A percentile compares a stretch with the other conserved stretches of the same genome.
phyloP scores from a whole-genome alignment of 163 green algal species.

The Chloroidium sp. region DNA sequence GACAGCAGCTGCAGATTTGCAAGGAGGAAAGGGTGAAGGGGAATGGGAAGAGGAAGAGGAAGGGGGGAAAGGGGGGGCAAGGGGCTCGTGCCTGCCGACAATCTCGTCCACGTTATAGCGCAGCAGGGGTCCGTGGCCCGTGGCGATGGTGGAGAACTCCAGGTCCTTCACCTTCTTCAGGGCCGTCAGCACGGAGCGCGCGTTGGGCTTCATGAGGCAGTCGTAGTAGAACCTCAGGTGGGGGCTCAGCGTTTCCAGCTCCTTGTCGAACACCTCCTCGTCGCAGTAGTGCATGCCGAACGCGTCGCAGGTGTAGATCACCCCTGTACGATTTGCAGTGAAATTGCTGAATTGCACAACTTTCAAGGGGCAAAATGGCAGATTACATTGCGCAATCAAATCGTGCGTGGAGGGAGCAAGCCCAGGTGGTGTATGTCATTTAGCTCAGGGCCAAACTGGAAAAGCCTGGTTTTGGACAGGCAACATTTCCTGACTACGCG shows the following conservation, averaged over 20 bases:
- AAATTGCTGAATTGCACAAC: too few species aligned
- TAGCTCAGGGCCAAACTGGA: too few species aligned
- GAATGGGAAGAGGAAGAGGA: background rate
- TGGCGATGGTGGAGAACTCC: conserved; percentile 69
- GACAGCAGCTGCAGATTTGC: background rate
- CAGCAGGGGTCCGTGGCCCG: conserved; percentile 86
- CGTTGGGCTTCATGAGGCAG: conserved; percentile 86
- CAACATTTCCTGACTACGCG: too few species aligned
- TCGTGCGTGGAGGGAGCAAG: too few species aligned
- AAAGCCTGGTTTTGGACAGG: too few species aligned
- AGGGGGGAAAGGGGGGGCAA: too few species aligned
- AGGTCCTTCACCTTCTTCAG: conserved; percentile 74
- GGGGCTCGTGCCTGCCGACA: conserved; percentile 34
- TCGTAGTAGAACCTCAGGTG: conserved; percentile 95
- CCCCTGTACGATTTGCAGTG: conserved; percentile 14
- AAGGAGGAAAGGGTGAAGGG: background rate
- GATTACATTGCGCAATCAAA: too few species aligned
- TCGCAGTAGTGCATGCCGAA: conserved; percentile 95
- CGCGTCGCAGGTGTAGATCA: conserved; percentile 95
- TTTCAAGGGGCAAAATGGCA: too few species aligned
- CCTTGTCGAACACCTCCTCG: conserved; percentile 58
- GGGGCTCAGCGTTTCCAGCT: conserved; percentile 58
- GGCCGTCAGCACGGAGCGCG: conserved; percentile 77
- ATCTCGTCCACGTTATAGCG: conserved; percentile 81
- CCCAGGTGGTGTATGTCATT: too few species aligned